Evolutionary conservation across 805 yeast species (phyloP).

Genomic region (Ogataea ganodermae): DNA sequence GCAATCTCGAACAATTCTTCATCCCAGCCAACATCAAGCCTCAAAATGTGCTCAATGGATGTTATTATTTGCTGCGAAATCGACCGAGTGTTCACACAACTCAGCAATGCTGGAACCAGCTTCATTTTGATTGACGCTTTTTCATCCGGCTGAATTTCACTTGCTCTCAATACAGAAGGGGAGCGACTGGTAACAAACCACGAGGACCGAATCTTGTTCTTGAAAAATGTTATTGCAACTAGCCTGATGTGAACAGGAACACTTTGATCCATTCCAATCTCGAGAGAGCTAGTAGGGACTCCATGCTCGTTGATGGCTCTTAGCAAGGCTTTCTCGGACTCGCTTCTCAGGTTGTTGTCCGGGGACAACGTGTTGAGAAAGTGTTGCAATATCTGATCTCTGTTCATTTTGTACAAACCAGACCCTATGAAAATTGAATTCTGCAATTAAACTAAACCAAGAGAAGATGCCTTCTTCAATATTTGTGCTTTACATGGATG

Average conservation of each 20-base stretch:
- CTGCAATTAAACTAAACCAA: background rate
- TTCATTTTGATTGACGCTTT: conserved; percentile 65
- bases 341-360: conserved; percentile 41
- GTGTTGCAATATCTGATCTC: conserved; percentile 44
- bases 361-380: conserved; percentile 53
- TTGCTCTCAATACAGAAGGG: conserved; percentile 21
- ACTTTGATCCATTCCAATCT: conserved; percentile 40
- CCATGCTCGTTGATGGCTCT: conserved; percentile 46
- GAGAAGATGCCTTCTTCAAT: too few species aligned
- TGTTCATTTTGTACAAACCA: conserved; percentile 40
- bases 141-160: conserved; percentile 48
- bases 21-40: conserved; percentile 50
- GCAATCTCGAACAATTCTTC: conserved; percentile 51
- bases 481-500: too few species aligned
- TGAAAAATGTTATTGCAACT: conserved; percentile 82
- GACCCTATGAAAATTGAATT: background rate
- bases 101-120: conserved; percentile 58
- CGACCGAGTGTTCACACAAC: conserved; percentile 41
- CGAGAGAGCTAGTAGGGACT: conserved; percentile 46
- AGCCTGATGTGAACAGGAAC: conserved; percentile 53
- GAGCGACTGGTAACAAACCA: conserved; percentile 51
- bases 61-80: conserved; percentile 59
- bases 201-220: conserved; percentile 64
- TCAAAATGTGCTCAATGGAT: conserved; percentile 55
- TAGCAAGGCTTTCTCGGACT: conserved; percentile 45